Evolutionary conservation across 140 eudicot genomes (phyloP), one percentile per base, ranked within the genome.

Genomic region (Stevia rebaudiana): DNA sequence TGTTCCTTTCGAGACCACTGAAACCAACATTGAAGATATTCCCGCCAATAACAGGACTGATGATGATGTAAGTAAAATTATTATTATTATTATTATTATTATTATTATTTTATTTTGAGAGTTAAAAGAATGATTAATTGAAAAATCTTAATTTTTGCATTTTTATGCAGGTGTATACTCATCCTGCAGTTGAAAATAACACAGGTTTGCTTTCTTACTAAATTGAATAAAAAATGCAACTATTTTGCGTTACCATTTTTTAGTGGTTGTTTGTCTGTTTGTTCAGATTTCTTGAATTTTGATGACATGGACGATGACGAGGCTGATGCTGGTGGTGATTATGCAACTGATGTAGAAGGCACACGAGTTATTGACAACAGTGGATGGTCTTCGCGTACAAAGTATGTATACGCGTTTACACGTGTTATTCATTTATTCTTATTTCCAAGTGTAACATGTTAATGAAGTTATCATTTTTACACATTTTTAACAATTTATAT

Each of bases 361-460:
- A 46, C 75, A 10, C 76, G 76, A 31, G 33, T 80, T 53, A 67
- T 82, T 43, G 96, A 88, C 51, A 88, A 88, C 79, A 88, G 74
- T 68, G 96, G 96, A 44, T 88, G 96, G 96, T 86, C 95, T 69
- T 54, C 95, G 0, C 95, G 90, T 79, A 83, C 86, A 52, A 79
- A 79, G 88, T 85, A 68, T 47, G 81, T 37, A 62, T 60, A 37
- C n/a, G 9, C 28, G 8, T 49, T 18, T 49, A 10, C 21, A 21
- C 41, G 30, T 54, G 12, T 55, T 53, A 6, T 65, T 30, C 4
- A 30, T 68, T 57, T 30, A 4, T 42, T 68, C n/a, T n/a, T n/a
- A n/a, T n/a, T n/a, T n/a, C n/a, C n/a, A n/a, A 13, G 23, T 35
- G 6, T 10, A 36, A 35, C 31, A 57, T 16, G 11, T 72, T 51